phyloP scores from a whole-genome alignment of 2,329 filamentous ascomycete species.

The Metarhizium humberi region DNA sequence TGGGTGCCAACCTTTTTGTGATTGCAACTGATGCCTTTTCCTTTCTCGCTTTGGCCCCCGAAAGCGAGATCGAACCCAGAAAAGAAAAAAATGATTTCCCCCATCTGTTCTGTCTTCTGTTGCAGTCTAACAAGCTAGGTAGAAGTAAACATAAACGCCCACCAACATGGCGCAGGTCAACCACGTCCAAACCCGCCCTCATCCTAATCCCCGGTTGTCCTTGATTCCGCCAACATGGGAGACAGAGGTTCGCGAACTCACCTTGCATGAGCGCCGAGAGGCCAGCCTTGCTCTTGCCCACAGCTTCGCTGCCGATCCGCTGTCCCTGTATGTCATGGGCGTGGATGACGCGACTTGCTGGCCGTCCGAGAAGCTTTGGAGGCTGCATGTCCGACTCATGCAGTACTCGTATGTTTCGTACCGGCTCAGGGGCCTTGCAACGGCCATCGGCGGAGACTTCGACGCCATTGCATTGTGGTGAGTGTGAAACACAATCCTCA shows the following conservation, averaged over 20 bases:
- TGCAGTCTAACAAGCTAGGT: conserved; percentile 3
- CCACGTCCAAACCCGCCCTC: not conserved
- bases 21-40: conserved; percentile 2
- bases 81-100: not conserved
- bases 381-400: conserved; percentile 67
- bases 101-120: not conserved
- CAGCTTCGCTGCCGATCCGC: conserved; percentile 67
- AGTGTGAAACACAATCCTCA: not conserved
- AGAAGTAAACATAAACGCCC: conserved; percentile 8
- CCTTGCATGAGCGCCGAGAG: conserved; percentile 58
- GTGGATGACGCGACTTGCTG: conserved; percentile 56
- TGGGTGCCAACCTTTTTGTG: conserved; percentile 5
- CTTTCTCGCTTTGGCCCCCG: conserved; percentile 2
- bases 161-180: conserved; percentile 7
- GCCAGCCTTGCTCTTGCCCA: conserved; percentile 65
- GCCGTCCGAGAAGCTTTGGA: conserved; percentile 61
- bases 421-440: conserved; percentile 63
- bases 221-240: conserved; percentile 45
- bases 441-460: conserved; percentile 65
- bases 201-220: conserved; percentile 23
- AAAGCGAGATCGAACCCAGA: conserved; percentile 1
- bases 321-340: conserved; percentile 66
- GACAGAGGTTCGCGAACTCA: conserved; percentile 51
- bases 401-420: conserved; percentile 70
- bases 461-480: conserved; percentile 73